phyloP scores from a whole-genome alignment of 768 basidiomycete genomes.

The Naematelia aurantialba region DNA sequence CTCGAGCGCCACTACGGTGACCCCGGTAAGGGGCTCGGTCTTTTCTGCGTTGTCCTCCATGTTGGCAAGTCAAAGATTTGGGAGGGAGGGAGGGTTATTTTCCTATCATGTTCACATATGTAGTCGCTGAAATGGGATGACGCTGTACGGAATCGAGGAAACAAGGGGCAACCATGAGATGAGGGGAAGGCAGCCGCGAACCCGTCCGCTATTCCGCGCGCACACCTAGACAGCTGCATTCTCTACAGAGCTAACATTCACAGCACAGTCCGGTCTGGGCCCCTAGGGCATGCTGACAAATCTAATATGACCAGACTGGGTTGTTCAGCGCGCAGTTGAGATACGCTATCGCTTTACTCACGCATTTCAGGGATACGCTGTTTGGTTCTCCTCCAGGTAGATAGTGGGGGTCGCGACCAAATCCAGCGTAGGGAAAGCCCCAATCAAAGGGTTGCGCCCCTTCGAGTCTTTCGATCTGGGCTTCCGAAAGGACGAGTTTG shows the following conservation, averaged over 20 bases:
- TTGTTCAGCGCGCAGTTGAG: background rate
- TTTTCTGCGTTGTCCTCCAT: background rate
- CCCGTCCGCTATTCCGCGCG: no score
- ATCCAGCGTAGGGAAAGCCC: constrained; percentile 24
- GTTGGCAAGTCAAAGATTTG: background rate
- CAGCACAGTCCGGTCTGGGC: no score
- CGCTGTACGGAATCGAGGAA: background rate
- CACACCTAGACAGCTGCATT: no score
- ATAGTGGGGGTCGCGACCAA: constrained; percentile 18
- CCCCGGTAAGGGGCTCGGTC: background rate
- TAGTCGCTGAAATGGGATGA: background rate
- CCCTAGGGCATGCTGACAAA: background rate
- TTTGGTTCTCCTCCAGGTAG: constrained; percentile 14
- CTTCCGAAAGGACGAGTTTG: constrained; percentile 30
- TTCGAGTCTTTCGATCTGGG: constrained; percentile 38
- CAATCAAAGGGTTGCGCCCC: constrained; percentile 28
- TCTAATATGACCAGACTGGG: background rate
- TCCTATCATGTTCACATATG: background rate
- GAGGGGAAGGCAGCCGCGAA: background rate
- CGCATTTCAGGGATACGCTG: constrained; percentile 1
- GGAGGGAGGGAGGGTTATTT: background rate
- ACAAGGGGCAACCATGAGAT: no score
- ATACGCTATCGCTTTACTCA: constrained; percentile 4
- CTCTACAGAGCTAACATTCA: no score
- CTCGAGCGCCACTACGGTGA: background rate